Evolutionary conservation across 306 rosid species (phyloP).

Genomic region (Albizia julibrissin): DNA sequence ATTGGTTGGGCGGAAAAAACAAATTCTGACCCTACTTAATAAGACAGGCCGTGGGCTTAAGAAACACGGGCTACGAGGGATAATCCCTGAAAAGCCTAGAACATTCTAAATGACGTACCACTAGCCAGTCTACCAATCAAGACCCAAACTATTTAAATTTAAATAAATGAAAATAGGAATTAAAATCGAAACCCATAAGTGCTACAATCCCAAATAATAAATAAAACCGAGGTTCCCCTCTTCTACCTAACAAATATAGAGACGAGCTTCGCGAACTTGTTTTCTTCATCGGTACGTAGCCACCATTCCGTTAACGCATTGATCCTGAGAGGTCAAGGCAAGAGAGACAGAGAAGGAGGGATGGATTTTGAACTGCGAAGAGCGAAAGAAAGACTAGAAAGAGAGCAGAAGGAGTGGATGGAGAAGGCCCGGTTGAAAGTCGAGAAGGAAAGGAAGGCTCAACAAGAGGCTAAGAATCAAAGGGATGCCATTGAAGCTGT

Average conservation of each 20-base stretch:
- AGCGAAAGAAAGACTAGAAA: constrained; percentile 91
- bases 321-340: not conserved
- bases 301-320: not conserved
- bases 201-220: too few relatives aligned
- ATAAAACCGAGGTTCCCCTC: not conserved
- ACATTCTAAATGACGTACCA: not conserved
- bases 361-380: constrained; percentile 94
- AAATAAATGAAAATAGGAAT: not conserved
- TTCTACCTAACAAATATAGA: not conserved
- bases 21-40: too few relatives aligned
- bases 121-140: not conserved
- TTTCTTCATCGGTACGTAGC: constrained; percentile 37
- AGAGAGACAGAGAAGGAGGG: constrained; percentile 11
- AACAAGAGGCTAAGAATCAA: constrained; percentile 63
- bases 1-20: too few relatives aligned
- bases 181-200: too few relatives aligned
- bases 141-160: not conserved
- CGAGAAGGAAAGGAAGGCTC: constrained; percentile 73
- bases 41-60: not conserved
- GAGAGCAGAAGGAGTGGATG: constrained; percentile 78
- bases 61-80: not conserved
- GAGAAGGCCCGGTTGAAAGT: constrained; percentile 48
- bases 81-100: not conserved
- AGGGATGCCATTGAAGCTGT: constrained; percentile 86
- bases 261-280: not conserved